Evolutionary conservation across 2,329 filamentous ascomycete species (phyloP), one percentile per base, ranked within the genome.

Genomic region (Aureobasidium sp.): DNA sequence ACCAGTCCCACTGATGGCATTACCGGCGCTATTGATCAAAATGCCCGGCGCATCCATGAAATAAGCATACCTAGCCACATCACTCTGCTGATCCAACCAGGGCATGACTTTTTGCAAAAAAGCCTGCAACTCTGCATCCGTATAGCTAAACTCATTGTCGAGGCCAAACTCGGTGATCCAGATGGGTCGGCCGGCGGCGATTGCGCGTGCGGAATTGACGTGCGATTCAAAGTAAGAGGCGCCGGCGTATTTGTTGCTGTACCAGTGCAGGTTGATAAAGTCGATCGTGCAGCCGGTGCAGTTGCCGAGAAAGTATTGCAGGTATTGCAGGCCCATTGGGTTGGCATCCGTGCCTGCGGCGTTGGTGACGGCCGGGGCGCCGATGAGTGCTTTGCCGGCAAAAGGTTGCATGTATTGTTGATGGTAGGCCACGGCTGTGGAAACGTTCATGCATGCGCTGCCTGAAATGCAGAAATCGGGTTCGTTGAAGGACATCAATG

Each of bases 401-500:
- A 75, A 81, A 14, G 72, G 71, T 70, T 77, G 76, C 70, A 84
- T 71, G 63, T 70, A 72, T 63, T 74, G 60, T 45, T 71, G 73
- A 66, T 81, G 80, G 25, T 66, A 66, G 0, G 63, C 27, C 11
- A 79, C 80, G 32, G 79, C 79, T 1, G 62, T 62, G 12, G 60
- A 59, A n/a, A 80, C 70, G 19, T 66, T 64, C 67, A 83, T 63
- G 71, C 82, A 78, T 58, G 79, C 71, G 68, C 85, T 81, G 24
- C 66, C 66, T 8, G 59, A 60, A 57, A 76, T 55, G 42, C 60
- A 63, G 16, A 32, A 75, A 66, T 87, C 83, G 22, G 80, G 81
- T 72, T 87, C 84, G 73, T 87, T 87, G 77, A 85, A 85, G 66
- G 75, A 74, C 61, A 86, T 73, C 45, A 86, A 65, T 58, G 74